A percentile compares a stretch with the other conserved stretches of the same genome.
phyloP scores from a whole-genome alignment of 176 grass and related monocot genomes.

The Alloteropsis semialata region DNA sequence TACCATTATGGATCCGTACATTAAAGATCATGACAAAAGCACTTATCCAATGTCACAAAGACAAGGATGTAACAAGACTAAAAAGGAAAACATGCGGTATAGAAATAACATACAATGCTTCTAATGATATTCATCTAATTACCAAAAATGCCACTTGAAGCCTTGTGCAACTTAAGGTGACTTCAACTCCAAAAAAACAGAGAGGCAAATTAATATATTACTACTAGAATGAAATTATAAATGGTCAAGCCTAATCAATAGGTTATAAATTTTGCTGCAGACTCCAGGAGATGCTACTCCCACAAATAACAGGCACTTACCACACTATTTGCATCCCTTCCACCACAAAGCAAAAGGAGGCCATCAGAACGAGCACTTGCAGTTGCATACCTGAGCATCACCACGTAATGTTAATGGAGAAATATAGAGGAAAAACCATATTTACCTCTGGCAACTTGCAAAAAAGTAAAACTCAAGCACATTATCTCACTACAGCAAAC shows the following conservation, averaged over 20 bases:
- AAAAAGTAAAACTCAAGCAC: not conserved
- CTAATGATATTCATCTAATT: not conserved
- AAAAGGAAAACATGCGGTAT: not conserved
- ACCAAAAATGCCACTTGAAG: not conserved
- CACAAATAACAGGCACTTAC: slow-evolving; percentile 49
- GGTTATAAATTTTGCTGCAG: not conserved
- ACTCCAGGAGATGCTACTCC: not conserved
- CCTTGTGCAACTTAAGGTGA: slow-evolving; percentile 3
- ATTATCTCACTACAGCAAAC: slow-evolving; percentile 12
- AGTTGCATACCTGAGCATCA: slow-evolving; percentile 83
- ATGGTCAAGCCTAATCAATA: not conserved
- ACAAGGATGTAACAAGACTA: not conserved
- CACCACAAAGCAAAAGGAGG: slow-evolving; percentile 93
- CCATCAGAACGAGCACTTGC: slow-evolving; percentile 97
- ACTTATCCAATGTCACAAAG: slow-evolving; percentile 20
- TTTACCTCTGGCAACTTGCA: slow-evolving; percentile 20
- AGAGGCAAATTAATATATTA: not conserved
- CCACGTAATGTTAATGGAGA: slow-evolving; percentile 15
- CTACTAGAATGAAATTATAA: slow-evolving; percentile 1
- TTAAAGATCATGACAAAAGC: not conserved
- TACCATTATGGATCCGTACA: not conserved
- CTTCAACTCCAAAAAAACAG: slow-evolving; percentile 9
- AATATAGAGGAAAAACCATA: not conserved
- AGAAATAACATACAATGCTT: not conserved
- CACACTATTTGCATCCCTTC: slow-evolving; percentile 96